phyloP scores from a whole-genome alignment of 2,329 filamentous ascomycete species.

The Ophiocordyceps sinensis region DNA sequence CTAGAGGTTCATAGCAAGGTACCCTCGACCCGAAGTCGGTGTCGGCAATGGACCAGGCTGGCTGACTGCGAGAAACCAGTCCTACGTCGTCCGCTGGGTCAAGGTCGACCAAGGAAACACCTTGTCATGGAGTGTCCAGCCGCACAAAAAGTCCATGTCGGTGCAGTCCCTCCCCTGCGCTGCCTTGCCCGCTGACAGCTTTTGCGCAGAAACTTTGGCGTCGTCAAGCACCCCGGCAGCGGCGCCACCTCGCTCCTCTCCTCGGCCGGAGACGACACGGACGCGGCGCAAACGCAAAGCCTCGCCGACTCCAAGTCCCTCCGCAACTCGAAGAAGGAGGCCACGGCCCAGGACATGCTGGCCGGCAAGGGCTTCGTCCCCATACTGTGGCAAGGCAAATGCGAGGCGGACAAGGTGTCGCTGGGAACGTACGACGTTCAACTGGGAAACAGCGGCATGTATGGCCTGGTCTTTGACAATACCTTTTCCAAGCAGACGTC shows the following conservation, averaged over 20 bases:
- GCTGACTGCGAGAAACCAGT: conserved; percentile 40
- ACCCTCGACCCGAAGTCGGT: conserved; percentile 9
- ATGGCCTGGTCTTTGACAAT: conserved; percentile 94
- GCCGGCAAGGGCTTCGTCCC: conserved; percentile 53
- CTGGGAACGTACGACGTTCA: conserved; percentile 78
- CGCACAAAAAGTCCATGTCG: conserved; percentile 91
- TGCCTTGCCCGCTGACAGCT: conserved; percentile 4
- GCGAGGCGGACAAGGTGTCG: conserved; percentile 88
- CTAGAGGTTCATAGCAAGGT: conserved; percentile 97
- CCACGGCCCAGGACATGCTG: conserved; percentile 47
- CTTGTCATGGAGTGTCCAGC: conserved; percentile 94
- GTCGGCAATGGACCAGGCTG: not conserved
- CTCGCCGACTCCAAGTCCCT: conserved; percentile 29
- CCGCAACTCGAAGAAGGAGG: conserved; percentile 41
- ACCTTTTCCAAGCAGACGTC: conserved; percentile 93
- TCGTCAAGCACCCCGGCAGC: conserved; percentile 89
- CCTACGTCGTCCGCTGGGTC: conserved; percentile 96
- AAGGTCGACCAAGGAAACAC: conserved; percentile 81
- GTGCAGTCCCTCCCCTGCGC: not conserved
- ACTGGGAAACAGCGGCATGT: conserved; percentile 70
- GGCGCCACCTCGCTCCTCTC: conserved; percentile 34
- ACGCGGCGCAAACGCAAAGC: conserved; percentile 27
- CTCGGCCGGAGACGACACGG: conserved; percentile 27
- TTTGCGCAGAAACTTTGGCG: conserved; percentile 65
- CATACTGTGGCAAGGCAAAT: conserved; percentile 83